These are phyloP conservation scores for Microsporum ferrugineum DNA, from an alignment of 2,329 filamentous ascomycete genomes.

Conservation along the genomic window DNA sequence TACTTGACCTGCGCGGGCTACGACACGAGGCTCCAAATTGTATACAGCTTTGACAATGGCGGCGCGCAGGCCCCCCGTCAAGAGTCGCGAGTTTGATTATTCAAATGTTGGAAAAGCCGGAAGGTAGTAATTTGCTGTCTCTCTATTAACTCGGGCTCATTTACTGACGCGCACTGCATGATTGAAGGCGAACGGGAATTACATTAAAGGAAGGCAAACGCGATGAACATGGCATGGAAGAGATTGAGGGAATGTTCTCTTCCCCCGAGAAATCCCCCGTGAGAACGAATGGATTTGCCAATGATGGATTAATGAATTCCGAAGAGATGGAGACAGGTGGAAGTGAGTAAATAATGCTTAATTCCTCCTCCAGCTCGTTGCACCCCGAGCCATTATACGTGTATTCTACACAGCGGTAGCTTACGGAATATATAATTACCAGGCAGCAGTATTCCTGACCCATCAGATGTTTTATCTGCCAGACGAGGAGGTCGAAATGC, in stretches of 20 bases:
- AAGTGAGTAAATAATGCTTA: conserved; percentile 36
- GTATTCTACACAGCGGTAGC: neutral
- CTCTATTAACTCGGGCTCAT: neutral
- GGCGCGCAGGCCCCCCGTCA: conserved; percentile 30
- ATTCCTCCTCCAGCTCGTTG: neutral
- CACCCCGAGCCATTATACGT: neutral
- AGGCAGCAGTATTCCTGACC: conserved; percentile 34
- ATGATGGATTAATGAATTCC: conserved; percentile 41
- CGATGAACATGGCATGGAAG: conserved; percentile 87
- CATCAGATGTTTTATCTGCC: conserved; percentile 31
- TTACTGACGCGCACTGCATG: conserved; percentile 14
- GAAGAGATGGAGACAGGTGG: conserved; percentile 54
- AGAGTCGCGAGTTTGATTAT: conserved; percentile 38
- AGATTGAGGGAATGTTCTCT: conserved; percentile 76
- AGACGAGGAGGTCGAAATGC: conserved; percentile 25
- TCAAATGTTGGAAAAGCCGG: conserved; percentile 38
- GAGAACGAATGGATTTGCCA: conserved; percentile 23
- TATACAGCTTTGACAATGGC: conserved; percentile 7
- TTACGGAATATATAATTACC: neutral
- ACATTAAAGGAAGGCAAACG: conserved; percentile 67
- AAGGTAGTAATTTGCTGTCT: conserved; percentile 24
- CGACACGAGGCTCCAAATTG: neutral
- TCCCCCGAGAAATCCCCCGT: conserved; percentile 59
- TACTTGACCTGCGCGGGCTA: neutral
- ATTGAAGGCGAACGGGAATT: conserved; percentile 72